Percentiles rank a stretch among this genome's conserved stretches.
phyloP scores from a whole-genome alignment of 176 grass and related monocot species.

The Triticum turgidum region DNA sequence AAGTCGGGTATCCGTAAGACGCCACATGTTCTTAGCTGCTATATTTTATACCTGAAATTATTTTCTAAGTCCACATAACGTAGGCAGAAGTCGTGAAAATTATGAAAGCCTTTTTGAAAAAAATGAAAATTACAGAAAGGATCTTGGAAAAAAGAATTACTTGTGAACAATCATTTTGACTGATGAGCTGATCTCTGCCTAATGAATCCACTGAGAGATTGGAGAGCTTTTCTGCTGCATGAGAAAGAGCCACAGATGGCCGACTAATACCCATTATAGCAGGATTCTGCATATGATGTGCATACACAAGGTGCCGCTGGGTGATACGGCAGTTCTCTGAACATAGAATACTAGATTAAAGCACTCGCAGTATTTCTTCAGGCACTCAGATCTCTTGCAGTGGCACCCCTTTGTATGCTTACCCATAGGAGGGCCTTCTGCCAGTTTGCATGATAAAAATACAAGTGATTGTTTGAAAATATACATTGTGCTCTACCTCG shows the following conservation, averaged over 20 bases:
- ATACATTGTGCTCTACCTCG: no score
- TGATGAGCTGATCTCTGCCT: conserved; percentile 6
- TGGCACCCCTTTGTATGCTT: conserved; percentile 46
- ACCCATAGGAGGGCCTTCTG: conserved; percentile 7
- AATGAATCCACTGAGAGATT: conserved; percentile 1
- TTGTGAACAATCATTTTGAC: conserved; percentile 14
- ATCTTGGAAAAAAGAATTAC: conserved; percentile 21
- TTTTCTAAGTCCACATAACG: no score
- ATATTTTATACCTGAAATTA: no score
- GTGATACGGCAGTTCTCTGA: conserved; percentile 33
- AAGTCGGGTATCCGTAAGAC: no score
- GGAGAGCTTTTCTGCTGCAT: conserved; percentile 8
- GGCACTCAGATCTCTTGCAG: conserved; percentile 43
- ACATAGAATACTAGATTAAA: conserved; percentile 48
- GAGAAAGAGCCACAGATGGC: conserved; percentile 19
- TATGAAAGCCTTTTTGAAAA: no score
- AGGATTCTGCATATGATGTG: conserved; percentile 31
- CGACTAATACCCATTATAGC: conserved; percentile 7
- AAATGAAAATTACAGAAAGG: no score
- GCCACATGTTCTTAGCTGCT: no score
- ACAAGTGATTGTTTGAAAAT: no score
- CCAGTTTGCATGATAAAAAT: background rate
- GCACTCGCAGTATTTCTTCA: conserved; percentile 52
- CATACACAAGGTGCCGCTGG: background rate
- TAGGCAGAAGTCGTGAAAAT: no score